Evolutionary conservation across 495 filamentous ascomycete species (phyloP).

Genomic region (Aspergillus campestris): DNA sequence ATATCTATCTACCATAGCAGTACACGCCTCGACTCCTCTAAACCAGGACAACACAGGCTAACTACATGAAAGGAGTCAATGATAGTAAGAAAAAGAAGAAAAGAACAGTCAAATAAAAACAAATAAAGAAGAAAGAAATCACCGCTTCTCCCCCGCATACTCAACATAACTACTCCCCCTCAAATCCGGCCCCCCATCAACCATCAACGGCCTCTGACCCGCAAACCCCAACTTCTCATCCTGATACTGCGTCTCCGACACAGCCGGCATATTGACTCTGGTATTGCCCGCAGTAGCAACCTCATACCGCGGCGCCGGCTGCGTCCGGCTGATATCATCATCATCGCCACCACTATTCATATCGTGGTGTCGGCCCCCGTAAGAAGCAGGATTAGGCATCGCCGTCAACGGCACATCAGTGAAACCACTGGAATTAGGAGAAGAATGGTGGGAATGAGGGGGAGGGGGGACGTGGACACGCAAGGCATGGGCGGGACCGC

Average conservation of each 20-base stretch:
- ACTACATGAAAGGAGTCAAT: neutral
- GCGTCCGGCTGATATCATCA: neutral
- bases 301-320: constrained; percentile 23
- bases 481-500: constrained; percentile 31
- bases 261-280: constrained; percentile 2
- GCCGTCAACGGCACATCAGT: constrained; percentile 25
- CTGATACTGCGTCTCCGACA: constrained; percentile 10
- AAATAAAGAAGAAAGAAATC: constrained; percentile 3
- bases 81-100: neutral
- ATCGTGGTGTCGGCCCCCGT: neutral
- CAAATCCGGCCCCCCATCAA: constrained; percentile 13
- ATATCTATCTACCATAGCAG: too few relatives aligned
- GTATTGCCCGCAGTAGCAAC: neutral
- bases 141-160: constrained; percentile 28
- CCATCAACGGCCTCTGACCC: constrained; percentile 29
- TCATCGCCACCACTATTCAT: too few relatives aligned
- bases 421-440: constrained; percentile 17
- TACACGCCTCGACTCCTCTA: too few relatives aligned
- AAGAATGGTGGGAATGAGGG: neutral
- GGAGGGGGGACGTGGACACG: constrained; percentile 1
- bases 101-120: neutral
- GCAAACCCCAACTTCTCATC: constrained; percentile 42
- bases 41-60: neutral
- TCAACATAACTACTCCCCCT: constrained; percentile 33
- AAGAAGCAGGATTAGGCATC: constrained; percentile 12